Evolutionary conservation across 1,284 basidiomycete species (phyloP).

Genomic region (Cryptococcus sp.): DNA sequence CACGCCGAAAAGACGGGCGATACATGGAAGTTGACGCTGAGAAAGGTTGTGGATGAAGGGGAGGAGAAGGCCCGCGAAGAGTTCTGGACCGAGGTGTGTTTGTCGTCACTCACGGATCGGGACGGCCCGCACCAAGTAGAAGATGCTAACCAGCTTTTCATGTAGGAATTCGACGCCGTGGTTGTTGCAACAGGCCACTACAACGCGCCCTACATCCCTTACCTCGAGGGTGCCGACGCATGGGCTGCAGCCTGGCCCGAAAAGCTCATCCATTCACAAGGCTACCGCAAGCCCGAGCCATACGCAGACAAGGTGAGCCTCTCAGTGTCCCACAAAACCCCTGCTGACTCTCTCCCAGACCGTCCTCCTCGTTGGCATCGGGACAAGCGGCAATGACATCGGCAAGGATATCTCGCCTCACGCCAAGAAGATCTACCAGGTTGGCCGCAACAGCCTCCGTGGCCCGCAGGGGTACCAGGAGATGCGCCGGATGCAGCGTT

Average conservation of each 20-base stretch:
- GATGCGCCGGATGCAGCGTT: slow-evolving; percentile 35
- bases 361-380: slow-evolving; percentile 55
- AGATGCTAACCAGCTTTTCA: background rate
- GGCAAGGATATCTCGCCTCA: slow-evolving; percentile 43
- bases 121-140: too few relatives aligned
- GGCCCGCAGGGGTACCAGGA: slow-evolving; percentile 30
- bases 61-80: slow-evolving; percentile 31
- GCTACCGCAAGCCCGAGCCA: slow-evolving; percentile 53
- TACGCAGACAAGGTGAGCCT: slow-evolving; percentile 39
- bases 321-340: too few relatives aligned
- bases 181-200: slow-evolving; percentile 55
- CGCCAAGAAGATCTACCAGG: slow-evolving; percentile 48
- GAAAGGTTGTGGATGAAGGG: slow-evolving; percentile 51
- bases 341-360: slow-evolving; percentile 29
- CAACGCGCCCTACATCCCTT: slow-evolving; percentile 54
- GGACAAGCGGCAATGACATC: slow-evolving; percentile 54
- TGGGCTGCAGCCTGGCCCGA: slow-evolving; percentile 51
- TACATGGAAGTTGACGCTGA: slow-evolving; percentile 27
- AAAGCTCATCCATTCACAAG: slow-evolving; percentile 52
- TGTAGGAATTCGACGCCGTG: slow-evolving; percentile 54
- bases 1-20: slow-evolving; percentile 49
- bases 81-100: slow-evolving; percentile 45
- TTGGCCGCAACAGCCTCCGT: slow-evolving; percentile 41
- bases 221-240: slow-evolving; percentile 45
- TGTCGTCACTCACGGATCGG: background rate